These are phyloP conservation scores for Candida montana DNA, from an alignment of 805 yeast genomes.

Conservation along the genomic window DNA sequence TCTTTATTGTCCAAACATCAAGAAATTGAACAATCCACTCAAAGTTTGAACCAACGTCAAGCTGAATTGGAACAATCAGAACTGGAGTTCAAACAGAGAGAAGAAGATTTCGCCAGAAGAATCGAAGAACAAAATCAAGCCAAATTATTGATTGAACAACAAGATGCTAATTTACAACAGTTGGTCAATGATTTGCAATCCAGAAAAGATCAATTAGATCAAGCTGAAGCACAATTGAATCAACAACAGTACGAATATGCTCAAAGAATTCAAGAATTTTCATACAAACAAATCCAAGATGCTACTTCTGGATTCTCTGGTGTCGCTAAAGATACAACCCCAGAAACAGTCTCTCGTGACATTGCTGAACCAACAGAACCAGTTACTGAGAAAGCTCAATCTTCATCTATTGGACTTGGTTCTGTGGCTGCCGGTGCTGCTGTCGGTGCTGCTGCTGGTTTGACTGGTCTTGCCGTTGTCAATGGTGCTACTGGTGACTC, in stretches of 20 bases:
- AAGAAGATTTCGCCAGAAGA: conserved; percentile 29
- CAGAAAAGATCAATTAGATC: conserved; percentile 33
- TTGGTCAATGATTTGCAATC: conserved; percentile 31
- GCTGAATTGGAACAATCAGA: conserved; percentile 16
- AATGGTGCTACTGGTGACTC: conserved; percentile 27
- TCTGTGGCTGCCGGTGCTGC: conserved; percentile 22
- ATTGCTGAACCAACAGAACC: no score
- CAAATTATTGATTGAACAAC: conserved; percentile 31
- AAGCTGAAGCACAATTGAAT: conserved; percentile 35
- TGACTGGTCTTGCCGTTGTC: conserved; percentile 13
- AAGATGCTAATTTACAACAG: conserved; percentile 30
- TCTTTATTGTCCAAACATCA: conserved; percentile 32
- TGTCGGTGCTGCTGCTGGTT: conserved; percentile 13
- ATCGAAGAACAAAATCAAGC: conserved; percentile 30
- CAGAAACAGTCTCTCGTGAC: conserved; percentile 9
- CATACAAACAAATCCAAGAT: conserved; percentile 34
- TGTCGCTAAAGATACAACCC: no score
- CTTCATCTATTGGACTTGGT: conserved; percentile 10
- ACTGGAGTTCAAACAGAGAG: conserved; percentile 15
- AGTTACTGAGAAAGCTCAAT: no score
- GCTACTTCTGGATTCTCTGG: conserved; percentile 20
- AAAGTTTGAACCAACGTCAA: conserved; percentile 29
- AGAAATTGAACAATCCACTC: conserved; percentile 32
- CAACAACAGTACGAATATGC: conserved; percentile 34
- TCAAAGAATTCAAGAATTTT: conserved; percentile 32